A percentile compares a stretch with the other conserved stretches of the same genome.
phyloP scores from a whole-genome alignment of 1,139 yeast genomes.

The Sugiyamaella neomexicana region DNA sequence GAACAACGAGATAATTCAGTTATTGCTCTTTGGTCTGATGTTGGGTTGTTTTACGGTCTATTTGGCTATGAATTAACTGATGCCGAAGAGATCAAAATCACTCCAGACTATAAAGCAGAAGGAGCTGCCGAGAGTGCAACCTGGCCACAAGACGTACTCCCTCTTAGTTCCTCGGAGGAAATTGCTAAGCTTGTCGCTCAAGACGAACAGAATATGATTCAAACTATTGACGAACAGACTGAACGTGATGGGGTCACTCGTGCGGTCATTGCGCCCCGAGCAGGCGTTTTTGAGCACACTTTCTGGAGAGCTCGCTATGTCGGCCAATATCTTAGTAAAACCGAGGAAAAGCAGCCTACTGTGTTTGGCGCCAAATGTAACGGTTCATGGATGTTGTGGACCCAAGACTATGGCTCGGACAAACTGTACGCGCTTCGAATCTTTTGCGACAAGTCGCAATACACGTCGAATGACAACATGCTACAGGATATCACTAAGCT shows the following conservation, averaged over 20 bases:
- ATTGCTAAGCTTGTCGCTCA: constrained; percentile 39
- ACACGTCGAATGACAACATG: constrained; percentile 16
- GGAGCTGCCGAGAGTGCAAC: constrained; percentile 13
- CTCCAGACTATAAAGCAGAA: constrained; percentile 23
- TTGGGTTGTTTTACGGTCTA: constrained; percentile 63
- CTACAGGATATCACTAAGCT: constrained; percentile 24
- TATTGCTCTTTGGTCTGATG: constrained; percentile 64
- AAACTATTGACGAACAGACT: constrained; percentile 35
- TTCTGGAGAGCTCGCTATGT: constrained; percentile 46
- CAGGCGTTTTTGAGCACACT: constrained; percentile 46
- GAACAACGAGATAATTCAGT: constrained; percentile 44
- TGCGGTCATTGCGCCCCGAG: constrained; percentile 43
- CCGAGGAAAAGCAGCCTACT: constrained; percentile 23
- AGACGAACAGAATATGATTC: constrained; percentile 36
- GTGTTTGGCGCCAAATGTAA: constrained; percentile 41
- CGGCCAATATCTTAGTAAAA: constrained; percentile 30
- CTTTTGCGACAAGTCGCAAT: constrained; percentile 23
- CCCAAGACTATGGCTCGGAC: constrained; percentile 47
- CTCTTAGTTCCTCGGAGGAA: constrained; percentile 38
- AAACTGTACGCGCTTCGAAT: constrained; percentile 40
- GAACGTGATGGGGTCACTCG: constrained; percentile 37
- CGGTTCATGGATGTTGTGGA: constrained; percentile 47
- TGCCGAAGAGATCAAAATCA: constrained; percentile 30
- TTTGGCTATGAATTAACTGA: constrained; percentile 54
- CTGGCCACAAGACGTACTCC: constrained; percentile 30